Evolutionary conservation across 2,329 filamentous ascomycete genomes (phyloP).

Genomic region (Trichoderma sp.): DNA sequence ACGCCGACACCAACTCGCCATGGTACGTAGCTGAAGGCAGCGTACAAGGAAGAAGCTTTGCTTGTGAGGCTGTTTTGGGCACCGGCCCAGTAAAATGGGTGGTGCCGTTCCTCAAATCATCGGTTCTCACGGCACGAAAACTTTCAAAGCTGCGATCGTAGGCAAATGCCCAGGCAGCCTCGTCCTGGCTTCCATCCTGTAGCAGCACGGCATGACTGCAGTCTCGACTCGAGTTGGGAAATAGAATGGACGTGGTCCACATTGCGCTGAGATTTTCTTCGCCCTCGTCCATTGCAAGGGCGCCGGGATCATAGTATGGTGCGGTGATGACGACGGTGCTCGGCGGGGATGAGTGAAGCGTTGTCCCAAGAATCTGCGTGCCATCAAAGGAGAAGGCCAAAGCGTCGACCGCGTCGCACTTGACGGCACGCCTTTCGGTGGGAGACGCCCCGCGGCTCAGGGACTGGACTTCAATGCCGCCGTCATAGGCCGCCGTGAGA

Average conservation of each 20-base stretch:
- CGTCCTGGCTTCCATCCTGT: slow-evolving; percentile 60
- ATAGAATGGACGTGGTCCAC: slow-evolving; percentile 85
- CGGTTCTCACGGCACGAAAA: slow-evolving; percentile 74
- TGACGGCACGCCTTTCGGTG: slow-evolving; percentile 73
- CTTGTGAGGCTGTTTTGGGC: slow-evolving; percentile 52
- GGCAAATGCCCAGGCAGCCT: slow-evolving; percentile 74
- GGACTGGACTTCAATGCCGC: slow-evolving; percentile 85
- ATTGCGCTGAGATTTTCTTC: slow-evolving; percentile 71
- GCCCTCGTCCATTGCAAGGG: slow-evolving; percentile 64
- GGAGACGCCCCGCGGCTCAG: slow-evolving; percentile 63
- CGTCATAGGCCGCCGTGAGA: slow-evolving; percentile 80
- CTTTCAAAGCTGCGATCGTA: slow-evolving; percentile 77
- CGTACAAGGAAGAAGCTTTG: slow-evolving; percentile 67
- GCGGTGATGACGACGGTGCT: slow-evolving; percentile 77
- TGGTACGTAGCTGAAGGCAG: slow-evolving; percentile 67
- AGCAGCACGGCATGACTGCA: slow-evolving; percentile 77
- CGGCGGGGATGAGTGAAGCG: slow-evolving; percentile 62
- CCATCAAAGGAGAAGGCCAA: slow-evolving; percentile 77
- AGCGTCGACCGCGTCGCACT: slow-evolving; percentile 74
- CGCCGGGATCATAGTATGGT: slow-evolving; percentile 75
- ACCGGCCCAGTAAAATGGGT: slow-evolving; percentile 77
- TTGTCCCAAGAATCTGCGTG: slow-evolving; percentile 76
- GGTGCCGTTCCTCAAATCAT: slow-evolving; percentile 73
- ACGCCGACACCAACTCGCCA: slow-evolving; percentile 72
- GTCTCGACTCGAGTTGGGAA: slow-evolving; percentile 76